Evolutionary conservation across 164 flowering plant genomes (phyloP).

Genomic region (Sedum album): DNA sequence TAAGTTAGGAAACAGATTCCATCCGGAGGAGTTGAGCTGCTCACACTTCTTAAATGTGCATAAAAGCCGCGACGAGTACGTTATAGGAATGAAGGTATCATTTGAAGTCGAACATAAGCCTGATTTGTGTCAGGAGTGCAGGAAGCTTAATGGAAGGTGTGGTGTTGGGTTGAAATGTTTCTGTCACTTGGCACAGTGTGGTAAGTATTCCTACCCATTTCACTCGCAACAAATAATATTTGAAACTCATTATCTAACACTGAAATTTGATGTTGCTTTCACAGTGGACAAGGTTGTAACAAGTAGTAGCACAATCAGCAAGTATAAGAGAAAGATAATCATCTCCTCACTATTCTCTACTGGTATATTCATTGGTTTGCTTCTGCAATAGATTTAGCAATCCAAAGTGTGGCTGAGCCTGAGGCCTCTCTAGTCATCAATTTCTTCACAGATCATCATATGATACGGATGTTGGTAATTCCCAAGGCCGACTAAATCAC

Average conservation of each 20-base stretch:
- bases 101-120: neutral
- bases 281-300: slow-evolving; percentile 3
- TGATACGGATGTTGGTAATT: too few relatives aligned
- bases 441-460: too few relatives aligned
- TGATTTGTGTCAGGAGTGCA: slow-evolving; percentile 1
- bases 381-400: neutral
- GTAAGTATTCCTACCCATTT: neutral
- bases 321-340: neutral
- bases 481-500: too few relatives aligned
- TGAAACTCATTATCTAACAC: neutral
- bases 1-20: neutral
- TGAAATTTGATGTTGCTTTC: neutral
- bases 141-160: neutral
- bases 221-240: neutral
- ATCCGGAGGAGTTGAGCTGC: neutral
- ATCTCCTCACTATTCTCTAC: neutral
- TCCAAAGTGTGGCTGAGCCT: too few relatives aligned
- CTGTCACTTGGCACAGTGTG: slow-evolving; percentile 3
- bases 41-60: neutral
- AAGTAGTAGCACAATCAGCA: neutral
- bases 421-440: too few relatives aligned
- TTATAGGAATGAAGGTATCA: neutral
- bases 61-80: neutral
- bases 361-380: neutral
- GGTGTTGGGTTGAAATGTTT: slow-evolving; percentile 2